These are phyloP conservation scores for Blechomonas ayalai DNA, from an alignment of 208 protist genomes.

Conservation along the genomic window DNA sequence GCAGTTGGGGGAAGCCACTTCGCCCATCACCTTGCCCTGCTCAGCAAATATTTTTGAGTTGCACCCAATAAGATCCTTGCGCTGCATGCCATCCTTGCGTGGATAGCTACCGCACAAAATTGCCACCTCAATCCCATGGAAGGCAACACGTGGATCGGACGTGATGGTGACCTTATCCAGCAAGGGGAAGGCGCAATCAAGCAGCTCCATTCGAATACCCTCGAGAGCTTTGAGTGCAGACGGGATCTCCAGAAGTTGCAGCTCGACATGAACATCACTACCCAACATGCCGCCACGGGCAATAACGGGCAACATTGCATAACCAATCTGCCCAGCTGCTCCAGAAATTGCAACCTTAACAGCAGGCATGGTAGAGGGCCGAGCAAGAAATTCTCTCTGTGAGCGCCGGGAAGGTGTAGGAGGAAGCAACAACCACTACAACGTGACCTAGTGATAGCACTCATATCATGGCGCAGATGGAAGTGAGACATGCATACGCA, in stretches of 20 bases:
- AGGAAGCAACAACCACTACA: neutral
- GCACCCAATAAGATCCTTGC: slow-evolving; percentile 92
- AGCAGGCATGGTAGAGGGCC: slow-evolving; percentile 9
- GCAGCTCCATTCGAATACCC: slow-evolving; percentile 90
- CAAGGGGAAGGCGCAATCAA: slow-evolving; percentile 91
- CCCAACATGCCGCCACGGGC: slow-evolving; percentile 91
- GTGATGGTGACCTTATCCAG: slow-evolving; percentile 74
- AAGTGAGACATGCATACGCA: no score
- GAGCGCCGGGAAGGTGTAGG: neutral
- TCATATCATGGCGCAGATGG: neutral
- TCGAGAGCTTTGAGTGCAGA: slow-evolving; percentile 66
- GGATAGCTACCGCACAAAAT: slow-evolving; percentile 86
- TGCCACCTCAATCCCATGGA: slow-evolving; percentile 73
- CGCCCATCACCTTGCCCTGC: slow-evolving; percentile 87
- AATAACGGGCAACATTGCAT: slow-evolving; percentile 91
- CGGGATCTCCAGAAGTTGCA: slow-evolving; percentile 89
- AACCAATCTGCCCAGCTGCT: slow-evolving; percentile 96
- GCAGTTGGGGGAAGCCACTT: slow-evolving; percentile 76
- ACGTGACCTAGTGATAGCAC: neutral
- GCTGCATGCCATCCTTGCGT: slow-evolving; percentile 92
- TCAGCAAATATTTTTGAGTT: slow-evolving; percentile 95
- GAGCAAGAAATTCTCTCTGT: neutral
- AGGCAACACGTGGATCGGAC: slow-evolving; percentile 64
- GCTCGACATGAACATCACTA: slow-evolving; percentile 74
- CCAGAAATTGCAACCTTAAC: slow-evolving; percentile 88